A percentile compares a stretch with the other conserved stretches of the same genome.
phyloP scores from a whole-genome alignment of 352 stramenopile species.

The Phytophthora constricta region DNA sequence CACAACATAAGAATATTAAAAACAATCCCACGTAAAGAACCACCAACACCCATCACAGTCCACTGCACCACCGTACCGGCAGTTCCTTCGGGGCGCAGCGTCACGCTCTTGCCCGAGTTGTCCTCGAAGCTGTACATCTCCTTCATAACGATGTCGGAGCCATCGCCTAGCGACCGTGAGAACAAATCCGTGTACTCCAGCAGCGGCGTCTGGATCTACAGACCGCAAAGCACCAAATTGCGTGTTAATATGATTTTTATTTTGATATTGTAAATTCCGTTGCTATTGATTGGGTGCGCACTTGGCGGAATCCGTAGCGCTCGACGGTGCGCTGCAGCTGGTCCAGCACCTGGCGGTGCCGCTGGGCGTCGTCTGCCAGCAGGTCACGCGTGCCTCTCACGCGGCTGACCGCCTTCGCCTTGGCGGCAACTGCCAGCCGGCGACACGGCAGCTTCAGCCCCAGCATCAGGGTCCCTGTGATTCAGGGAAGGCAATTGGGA shows the following conservation, averaged over 20 bases:
- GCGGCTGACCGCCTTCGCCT: constrained; percentile 48
- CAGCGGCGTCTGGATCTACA: constrained; percentile 81
- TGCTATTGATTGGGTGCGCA: constrained; percentile 19
- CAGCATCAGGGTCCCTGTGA: too few relatives aligned
- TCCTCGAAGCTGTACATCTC: constrained; percentile 92
- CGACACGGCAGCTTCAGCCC: constrained; percentile 19
- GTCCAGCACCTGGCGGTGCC: constrained; percentile 66
- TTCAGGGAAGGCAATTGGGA: too few relatives aligned
- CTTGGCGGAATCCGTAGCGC: constrained; percentile 81
- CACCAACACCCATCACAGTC: too few relatives aligned
- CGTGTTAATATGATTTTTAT: background rate
- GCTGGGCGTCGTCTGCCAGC: constrained; percentile 64
- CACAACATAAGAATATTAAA: background rate
- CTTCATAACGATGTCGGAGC: constrained; percentile 91
- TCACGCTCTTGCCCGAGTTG: constrained; percentile 89
- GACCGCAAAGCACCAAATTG: background rate
- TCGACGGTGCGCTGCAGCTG: constrained; percentile 62
- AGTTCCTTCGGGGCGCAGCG: constrained; percentile 85
- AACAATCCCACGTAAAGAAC: too few relatives aligned
- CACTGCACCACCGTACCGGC: constrained; percentile 67
- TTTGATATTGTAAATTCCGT: background rate
- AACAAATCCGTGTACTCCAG: constrained; percentile 91
- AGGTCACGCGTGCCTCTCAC: constrained; percentile 84
- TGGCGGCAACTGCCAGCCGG: constrained; percentile 31
- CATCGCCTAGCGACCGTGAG: constrained; percentile 77